Conservation (phyloP, 2,329 filamentous ascomycete species). For the Colletotrichum tofieldiae region DNA sequence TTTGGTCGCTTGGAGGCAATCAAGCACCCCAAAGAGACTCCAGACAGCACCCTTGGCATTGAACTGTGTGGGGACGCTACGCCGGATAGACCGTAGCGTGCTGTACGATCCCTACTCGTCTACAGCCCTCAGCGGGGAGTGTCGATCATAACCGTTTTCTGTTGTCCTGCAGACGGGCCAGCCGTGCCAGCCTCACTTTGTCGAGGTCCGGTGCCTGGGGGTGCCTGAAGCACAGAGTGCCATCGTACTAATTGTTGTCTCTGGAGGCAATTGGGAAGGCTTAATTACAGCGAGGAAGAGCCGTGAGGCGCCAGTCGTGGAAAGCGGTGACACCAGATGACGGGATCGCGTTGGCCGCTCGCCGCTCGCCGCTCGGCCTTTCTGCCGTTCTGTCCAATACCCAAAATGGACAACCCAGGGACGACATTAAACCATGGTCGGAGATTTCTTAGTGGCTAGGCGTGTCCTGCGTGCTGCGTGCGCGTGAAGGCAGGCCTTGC, state of each 20-base stretch:
- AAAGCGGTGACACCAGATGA: not conserved
- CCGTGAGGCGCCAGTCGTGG: conserved; percentile 47
- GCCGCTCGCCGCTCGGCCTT: conserved; percentile 16
- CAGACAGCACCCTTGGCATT: conserved; percentile 36
- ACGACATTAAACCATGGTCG: conserved; percentile 16
- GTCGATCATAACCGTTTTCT: conserved; percentile 50
- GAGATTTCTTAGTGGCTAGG: conserved; percentile 31
- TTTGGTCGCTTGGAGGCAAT: conserved; percentile 29
- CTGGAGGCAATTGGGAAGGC: conserved; percentile 24
- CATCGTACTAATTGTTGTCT: conserved; percentile 23
- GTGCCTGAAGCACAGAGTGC: conserved; percentile 34
- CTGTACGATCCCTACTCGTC: conserved; percentile 41
- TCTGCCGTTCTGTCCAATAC: not conserved
- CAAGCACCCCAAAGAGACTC: conserved; percentile 38
- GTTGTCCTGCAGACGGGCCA: conserved; percentile 41
- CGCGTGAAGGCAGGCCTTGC: conserved; percentile 20
- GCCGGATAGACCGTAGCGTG: conserved; percentile 21
- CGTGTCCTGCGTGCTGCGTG: conserved; percentile 17
- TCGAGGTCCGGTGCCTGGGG: conserved; percentile 30
- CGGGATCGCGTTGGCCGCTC: conserved; percentile 13
- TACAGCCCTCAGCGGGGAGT: conserved; percentile 46
- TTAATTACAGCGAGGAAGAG: conserved; percentile 53
- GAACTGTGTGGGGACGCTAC: conserved; percentile 41
- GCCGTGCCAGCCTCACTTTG: conserved; percentile 44
- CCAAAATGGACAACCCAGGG: not conserved